These are phyloP conservation scores for Botryosphaeria dothidea DNA, from an alignment of 2,329 filamentous ascomycete species.

Conservation along the genomic window DNA sequence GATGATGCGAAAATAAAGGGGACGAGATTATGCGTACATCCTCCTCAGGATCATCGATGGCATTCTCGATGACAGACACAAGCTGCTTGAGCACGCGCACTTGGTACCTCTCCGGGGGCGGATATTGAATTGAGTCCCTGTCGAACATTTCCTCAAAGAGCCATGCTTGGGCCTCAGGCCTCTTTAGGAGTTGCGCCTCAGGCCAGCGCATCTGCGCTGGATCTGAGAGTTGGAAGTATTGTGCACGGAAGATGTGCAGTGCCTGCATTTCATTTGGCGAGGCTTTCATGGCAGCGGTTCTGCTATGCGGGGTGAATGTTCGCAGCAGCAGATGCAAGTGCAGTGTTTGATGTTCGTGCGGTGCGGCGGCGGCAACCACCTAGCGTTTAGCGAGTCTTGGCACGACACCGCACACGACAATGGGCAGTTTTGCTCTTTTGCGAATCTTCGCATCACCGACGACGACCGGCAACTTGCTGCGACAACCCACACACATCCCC, in stretches of 20 bases:
- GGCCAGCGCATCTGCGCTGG: slow-evolving; percentile 64
- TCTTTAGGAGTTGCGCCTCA: slow-evolving; percentile 57
- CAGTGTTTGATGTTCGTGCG: not conserved
- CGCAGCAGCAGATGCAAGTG: not conserved
- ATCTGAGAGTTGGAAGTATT: slow-evolving; percentile 78
- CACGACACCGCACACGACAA: slow-evolving; percentile 13
- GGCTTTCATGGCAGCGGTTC: not conserved
- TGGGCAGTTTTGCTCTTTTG: slow-evolving; percentile 11
- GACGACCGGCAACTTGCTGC: slow-evolving; percentile 20
- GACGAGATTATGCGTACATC: slow-evolving; percentile 66
- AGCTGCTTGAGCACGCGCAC: slow-evolving; percentile 73
- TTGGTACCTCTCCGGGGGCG: slow-evolving; percentile 70
- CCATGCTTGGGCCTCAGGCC: slow-evolving; percentile 63
- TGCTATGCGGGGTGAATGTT: not conserved
- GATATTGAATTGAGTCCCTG: slow-evolving; percentile 53
- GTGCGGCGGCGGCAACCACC: slow-evolving; percentile 6
- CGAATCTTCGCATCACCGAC: slow-evolving; percentile 17
- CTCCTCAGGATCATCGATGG: slow-evolving; percentile 79
- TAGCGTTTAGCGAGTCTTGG: slow-evolving; percentile 19
- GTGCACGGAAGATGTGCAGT: slow-evolving; percentile 60
- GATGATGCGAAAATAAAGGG: slow-evolving; percentile 5
- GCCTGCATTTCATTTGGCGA: slow-evolving; percentile 24
- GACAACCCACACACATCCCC: slow-evolving; percentile 17
- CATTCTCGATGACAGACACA: slow-evolving; percentile 67
- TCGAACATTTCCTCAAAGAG: slow-evolving; percentile 70